Evolutionary conservation across 2,329 filamentous ascomycete genomes (phyloP), one percentile per base, ranked within the genome.

Genomic region (Orbilia oligospora): DNA sequence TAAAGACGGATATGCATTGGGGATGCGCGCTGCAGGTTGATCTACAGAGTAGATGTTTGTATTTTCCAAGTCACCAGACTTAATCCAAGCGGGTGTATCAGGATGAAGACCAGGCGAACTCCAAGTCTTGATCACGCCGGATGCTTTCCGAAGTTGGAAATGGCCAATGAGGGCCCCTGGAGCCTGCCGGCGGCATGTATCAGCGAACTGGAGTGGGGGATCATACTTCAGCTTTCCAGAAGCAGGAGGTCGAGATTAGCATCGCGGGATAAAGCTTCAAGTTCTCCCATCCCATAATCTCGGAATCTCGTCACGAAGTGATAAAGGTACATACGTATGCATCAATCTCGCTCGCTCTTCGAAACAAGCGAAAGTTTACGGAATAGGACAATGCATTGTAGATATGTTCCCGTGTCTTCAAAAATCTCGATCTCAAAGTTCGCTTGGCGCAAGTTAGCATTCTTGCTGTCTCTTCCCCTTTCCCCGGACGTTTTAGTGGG

Each of bases 401-500:
- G 56, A 61, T 61, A 61, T 44, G 18, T 44, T 61, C 36, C 56
- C 56, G 61, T 65, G 61, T 65, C 61, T 65, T 36, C 61, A 36
- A 49, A 48, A 33, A 14, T 33, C 27, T 49, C 66, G 56, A 70
- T 48, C 41, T 61, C 14, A 36, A 44, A 24, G 22, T 20, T 24
- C 18, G 56, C 36, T 44, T 61, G 36, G 56, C 56, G 27, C 27
- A 30, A 30, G 27, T 30, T 30, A 18, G 27, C 20, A 51, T 44
- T 44, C 22, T 36, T 38, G 27, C 30, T 58, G 24, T 44, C n/a
- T 30, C 9, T 30, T 41, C 36, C 56, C 36, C 20, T 12, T 61
- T 70, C 33, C 46, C 61, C 14, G 38, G 27, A 18, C 18, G 70
- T 67, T 55, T 73, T 64, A 67, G 49, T 18, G 38, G 70, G 70